These are phyloP conservation scores for Fonsecaea erecta DNA, from an alignment of 2,329 filamentous ascomycete genomes.

Conservation along the genomic window DNA sequence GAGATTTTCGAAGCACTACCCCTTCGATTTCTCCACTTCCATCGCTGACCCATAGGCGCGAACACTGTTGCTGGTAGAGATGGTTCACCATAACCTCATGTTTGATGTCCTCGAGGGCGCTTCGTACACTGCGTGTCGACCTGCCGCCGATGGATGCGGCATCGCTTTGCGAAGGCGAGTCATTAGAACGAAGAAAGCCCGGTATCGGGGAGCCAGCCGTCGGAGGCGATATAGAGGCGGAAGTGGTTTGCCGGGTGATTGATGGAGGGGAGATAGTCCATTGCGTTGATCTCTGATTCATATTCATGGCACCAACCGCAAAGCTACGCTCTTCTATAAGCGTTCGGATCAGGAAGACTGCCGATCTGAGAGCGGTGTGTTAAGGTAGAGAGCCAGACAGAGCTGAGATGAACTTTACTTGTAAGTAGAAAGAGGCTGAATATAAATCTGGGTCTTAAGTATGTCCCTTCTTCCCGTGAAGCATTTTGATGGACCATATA, in stretches of 20 bases:
- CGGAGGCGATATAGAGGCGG: not conserved
- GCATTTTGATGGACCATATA: not conserved
- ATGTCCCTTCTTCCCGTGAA: not conserved
- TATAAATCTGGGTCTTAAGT: not conserved
- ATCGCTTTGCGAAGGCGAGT: conserved; percentile 57
- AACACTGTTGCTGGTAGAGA: conserved; percentile 78
- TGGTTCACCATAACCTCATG: conserved; percentile 85
- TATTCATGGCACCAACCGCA: not conserved
- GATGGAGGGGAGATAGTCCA: not conserved
- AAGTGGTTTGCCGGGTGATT: not conserved
- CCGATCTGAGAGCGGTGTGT: not conserved
- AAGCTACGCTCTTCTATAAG: not conserved
- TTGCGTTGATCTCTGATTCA: not conserved
- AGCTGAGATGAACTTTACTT: not conserved
- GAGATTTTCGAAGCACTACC: conserved; percentile 70
- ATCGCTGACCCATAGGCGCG: conserved; percentile 73
- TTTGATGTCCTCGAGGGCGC: conserved; percentile 72
- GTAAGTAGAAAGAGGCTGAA: not conserved
- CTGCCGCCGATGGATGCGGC: conserved; percentile 44
- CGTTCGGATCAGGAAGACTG: not conserved
- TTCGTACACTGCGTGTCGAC: conserved; percentile 55
- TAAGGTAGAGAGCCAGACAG: not conserved
- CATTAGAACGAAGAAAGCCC: not conserved
- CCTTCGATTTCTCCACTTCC: conserved; percentile 71
- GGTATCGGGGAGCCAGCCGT: not conserved